These are phyloP conservation scores for Fistulifera solaris DNA, from an alignment of 108 stramenopile species.

Conservation along the genomic window DNA sequence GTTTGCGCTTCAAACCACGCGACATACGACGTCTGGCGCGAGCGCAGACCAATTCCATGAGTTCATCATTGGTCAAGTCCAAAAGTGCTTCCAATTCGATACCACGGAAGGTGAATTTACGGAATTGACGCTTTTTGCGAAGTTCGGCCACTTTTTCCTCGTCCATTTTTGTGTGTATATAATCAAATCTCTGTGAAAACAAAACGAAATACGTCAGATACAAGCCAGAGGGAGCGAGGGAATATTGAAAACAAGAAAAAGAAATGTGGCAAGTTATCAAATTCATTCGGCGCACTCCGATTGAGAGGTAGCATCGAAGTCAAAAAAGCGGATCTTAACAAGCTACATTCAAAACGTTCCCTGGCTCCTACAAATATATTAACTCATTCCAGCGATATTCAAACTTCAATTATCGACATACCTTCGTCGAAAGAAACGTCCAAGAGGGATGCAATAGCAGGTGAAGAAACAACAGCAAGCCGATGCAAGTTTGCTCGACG, in stretches of 20 bases:
- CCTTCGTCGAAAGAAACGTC: background rate
- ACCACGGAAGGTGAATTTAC: conserved; percentile 98
- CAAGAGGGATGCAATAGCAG: conserved; percentile 3
- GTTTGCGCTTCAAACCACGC: conserved; percentile 98
- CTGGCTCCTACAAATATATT: too few relatives aligned
- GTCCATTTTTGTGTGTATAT: conserved; percentile 71
- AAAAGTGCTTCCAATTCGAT: conserved; percentile 97
- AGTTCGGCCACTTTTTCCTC: conserved; percentile 95
- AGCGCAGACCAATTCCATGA: conserved; percentile 92
- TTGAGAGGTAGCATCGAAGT: too few relatives aligned
- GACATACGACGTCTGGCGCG: conserved; percentile 97
- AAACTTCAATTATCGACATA: background rate
- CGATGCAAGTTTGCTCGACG: too few relatives aligned
- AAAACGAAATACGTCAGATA: background rate
- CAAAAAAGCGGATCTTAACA: too few relatives aligned
- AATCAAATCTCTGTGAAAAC: too few relatives aligned
- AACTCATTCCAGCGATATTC: background rate
- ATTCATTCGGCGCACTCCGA: too few relatives aligned
- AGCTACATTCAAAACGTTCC: too few relatives aligned
- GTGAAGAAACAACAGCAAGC: background rate
- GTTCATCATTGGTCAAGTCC: conserved; percentile 97
- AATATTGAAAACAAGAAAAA: too few relatives aligned
- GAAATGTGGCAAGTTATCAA: too few relatives aligned
- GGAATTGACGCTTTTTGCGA: conserved; percentile 99
- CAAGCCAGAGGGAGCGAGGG: conserved; percentile 2